Evolutionary conservation across 2,329 filamentous ascomycete genomes (phyloP).

Genomic region (Aurifilum marmelostoma): DNA sequence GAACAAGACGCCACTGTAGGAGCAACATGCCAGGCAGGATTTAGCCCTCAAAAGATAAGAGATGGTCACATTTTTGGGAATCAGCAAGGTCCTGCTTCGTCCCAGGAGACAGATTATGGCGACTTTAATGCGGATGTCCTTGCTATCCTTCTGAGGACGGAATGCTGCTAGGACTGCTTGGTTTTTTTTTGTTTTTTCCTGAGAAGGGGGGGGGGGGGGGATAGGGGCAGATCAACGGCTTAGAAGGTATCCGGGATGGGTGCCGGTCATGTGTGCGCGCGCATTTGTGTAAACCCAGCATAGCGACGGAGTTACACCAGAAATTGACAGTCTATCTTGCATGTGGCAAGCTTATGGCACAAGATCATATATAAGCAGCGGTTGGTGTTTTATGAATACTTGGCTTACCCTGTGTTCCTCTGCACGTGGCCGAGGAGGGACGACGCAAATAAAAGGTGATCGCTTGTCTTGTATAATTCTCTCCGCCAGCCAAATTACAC

Average conservation of each 20-base stretch:
- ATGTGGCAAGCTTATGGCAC: no score
- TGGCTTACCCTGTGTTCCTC: neutral
- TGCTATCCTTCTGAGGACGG: conserved; percentile 14
- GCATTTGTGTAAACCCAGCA: neutral
- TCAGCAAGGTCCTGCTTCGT: conserved; percentile 27
- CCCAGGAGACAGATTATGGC: conserved; percentile 39
- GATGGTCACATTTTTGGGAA: neutral
- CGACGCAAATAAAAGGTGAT: neutral
- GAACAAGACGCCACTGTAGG: neutral
- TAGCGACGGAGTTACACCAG: conserved; percentile 6
- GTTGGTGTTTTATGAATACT: neutral
- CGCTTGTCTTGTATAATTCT: neutral
- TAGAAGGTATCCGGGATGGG: neutral
- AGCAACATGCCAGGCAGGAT: neutral
- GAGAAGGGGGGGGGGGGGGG: neutral
- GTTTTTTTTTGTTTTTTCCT: no score
- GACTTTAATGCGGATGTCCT: conserved; percentile 33
- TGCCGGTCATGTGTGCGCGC: neutral
- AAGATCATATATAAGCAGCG: neutral
- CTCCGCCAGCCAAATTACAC: neutral
- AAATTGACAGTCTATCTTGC: neutral
- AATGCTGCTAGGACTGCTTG: conserved; percentile 16
- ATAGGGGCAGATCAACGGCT: neutral
- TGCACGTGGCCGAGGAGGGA: neutral
- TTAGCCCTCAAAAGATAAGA: neutral